These are phyloP conservation scores for Nakazawaea populi DNA, from an alignment of 805 yeast genomes.

Conservation along the genomic window DNA sequence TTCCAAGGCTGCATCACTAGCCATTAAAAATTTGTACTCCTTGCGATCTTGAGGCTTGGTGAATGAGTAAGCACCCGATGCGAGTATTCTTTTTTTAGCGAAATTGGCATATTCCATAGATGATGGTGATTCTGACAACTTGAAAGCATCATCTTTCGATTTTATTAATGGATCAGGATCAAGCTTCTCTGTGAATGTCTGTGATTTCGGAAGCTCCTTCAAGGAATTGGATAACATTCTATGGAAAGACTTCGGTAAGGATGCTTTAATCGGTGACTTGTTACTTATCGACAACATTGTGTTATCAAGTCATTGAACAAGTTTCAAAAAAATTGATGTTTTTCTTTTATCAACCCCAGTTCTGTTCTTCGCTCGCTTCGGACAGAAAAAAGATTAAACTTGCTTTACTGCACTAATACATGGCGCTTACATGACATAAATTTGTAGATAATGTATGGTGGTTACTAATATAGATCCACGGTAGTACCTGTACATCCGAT, in stretches of 20 bases:
- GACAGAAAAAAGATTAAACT: too few relatives aligned
- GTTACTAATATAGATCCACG: too few relatives aligned
- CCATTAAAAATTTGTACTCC: constrained; percentile 46
- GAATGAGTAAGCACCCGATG: constrained; percentile 68
- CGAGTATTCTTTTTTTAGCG: constrained; percentile 45
- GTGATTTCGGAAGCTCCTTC: constrained; percentile 20
- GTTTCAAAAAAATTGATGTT: too few relatives aligned
- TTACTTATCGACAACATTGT: too few relatives aligned
- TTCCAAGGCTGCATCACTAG: constrained; percentile 52
- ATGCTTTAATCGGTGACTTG: background rate
- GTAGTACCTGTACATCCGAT: too few relatives aligned
- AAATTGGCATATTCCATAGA: constrained; percentile 26
- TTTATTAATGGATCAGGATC: constrained; percentile 25
- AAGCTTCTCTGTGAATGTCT: constrained; percentile 21
- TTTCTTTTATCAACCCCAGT: background rate
- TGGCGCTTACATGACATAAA: too few relatives aligned
- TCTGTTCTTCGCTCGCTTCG: background rate
- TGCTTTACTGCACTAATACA: too few relatives aligned
- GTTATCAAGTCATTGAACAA: too few relatives aligned
- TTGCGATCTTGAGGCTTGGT: constrained; percentile 60
- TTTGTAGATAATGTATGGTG: too few relatives aligned
- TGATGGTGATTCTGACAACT: constrained; percentile 20
- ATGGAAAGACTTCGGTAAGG: background rate
- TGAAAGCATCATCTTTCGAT: constrained; percentile 13
- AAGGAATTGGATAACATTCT: constrained; percentile 13